Evolutionary conservation across 169 alveolate genomes (phyloP).

Genomic region (Plasmodium billcollinsi): DNA sequence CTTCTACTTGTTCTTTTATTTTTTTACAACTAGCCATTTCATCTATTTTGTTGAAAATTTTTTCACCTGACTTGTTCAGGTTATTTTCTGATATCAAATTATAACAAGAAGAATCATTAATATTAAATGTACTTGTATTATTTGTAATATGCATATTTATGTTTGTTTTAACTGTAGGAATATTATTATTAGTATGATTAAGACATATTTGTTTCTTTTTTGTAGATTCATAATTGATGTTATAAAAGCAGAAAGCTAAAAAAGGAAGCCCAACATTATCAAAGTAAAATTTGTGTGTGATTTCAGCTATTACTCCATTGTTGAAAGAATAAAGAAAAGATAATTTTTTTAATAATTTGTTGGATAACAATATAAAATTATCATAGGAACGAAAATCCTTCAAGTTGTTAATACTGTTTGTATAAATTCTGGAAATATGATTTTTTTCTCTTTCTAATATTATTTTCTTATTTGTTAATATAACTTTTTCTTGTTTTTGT

Average conservation of each 20-base stretch:
- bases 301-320: conserved; percentile 66
- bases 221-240: conserved; percentile 12
- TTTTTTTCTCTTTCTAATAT: conserved; percentile 62
- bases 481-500: conserved; percentile 55
- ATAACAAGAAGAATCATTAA: neutral
- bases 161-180: neutral
- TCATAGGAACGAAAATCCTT: conserved; percentile 47
- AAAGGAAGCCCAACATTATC: conserved; percentile 65
- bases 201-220: neutral
- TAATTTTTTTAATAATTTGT: conserved; percentile 32
- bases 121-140: neutral
- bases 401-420: conserved; percentile 64
- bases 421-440: conserved; percentile 55
- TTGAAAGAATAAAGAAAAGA: conserved; percentile 57
- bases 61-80: too few species aligned
- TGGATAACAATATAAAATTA: conserved; percentile 63
- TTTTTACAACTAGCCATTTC: neutral
- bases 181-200: neutral
- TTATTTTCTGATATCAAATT: neutral
- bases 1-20: neutral
- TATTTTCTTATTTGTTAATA: conserved; percentile 44
- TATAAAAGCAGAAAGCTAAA: conserved; percentile 57
- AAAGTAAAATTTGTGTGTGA: conserved; percentile 42
- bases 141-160: neutral
- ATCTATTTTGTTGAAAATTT: neutral